Evolutionary conservation across 108 stramenopile species (phyloP), one percentile per base, ranked within the genome.

Genomic region (Cyclotella distinguenda): DNA sequence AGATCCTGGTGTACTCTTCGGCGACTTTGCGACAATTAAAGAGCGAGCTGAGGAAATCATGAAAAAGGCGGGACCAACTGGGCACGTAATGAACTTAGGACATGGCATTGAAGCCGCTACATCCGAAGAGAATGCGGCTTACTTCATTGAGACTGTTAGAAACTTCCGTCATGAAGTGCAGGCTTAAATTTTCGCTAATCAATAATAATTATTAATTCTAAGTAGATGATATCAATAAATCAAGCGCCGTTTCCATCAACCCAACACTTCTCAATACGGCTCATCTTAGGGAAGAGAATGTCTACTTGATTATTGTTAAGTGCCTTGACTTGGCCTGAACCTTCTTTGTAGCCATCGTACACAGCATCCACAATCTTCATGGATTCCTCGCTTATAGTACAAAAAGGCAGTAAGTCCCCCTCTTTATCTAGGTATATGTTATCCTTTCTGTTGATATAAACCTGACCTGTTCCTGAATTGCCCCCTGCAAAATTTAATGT

Each of bases 81-180:
- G 96, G 7, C 98, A 98, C 66, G 93, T 97, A 4, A 98, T 98
- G 98, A 98, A 98, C 81, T 77, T 98, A 51, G 98, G 98, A 42
- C 98, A 98, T 79, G 98, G 98, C 23, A 98, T 98, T 63, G 96
- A 98, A 47, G 96, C 97, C 26, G 81, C 77, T 39, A 98, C 98
- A 23, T 78, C 94, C 1, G 98, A 98, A 53, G 96, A 96, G 60
- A 96, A 97, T 64, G 96, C 97, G 16, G 83, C 86, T 54, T 93
- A 84, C 78, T 98, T 98, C 60, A 89, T 98, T 57, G 89, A 98
- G 64, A 96, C 95, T 38, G 96, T 97, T 26, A 72, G 95, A 68
- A 91, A 90, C 81, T 97, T 85, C 63, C 89, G 95, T 48, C 94
- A 95, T 59, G 83, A 86, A 64, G 74, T 25, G 12, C 53, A 44